Base-by-base conservation (phyloP, 2,329 filamentous ascomycete genomes). In the Alternaria arbusti region DNA sequence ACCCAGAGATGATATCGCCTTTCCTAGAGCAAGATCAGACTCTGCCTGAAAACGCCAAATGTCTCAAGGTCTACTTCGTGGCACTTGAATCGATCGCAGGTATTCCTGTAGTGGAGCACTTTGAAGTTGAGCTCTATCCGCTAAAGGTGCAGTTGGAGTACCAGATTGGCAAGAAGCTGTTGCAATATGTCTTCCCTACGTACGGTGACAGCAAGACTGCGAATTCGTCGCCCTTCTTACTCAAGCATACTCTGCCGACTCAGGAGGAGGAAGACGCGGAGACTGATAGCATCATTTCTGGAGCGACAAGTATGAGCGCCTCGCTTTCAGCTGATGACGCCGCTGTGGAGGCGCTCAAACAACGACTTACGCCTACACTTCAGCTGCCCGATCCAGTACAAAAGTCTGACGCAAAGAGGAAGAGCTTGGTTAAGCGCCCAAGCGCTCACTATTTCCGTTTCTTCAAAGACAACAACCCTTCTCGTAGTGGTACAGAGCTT, bases 61-160 rank as follows among this genome's bases (percentile, higher is more conserved):
- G 98, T 91, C 87, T 99, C 55, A 89, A 91, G 32, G 92, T 99
- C 12, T 96, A 97, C 77, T 99, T 96, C 93, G 90, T 97, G 77
- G 97, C 97, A 93, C 86, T 99, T 5, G 96, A 99, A 81, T 94
- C 96, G 8, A 97, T 99, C 78, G 96, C 95, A 40, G 96, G 96
- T 52, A 99, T 99, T 65, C 93, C 95, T 0, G 94, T 99, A 30
- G 93, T 99, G 85, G 95, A 98, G 71, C 92, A 96, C 73, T 99
- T 99, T 74, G 94, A 98, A 79, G 92, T 99, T 59, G 93, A 94
- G 59, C 83, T 99, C 20, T 94, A 96, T 78, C 96, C 96, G 0
- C 87, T 99, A 78, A 96, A 94, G 79, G 90, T 99, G 22, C 96
- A 99, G 78, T 85, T 99, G 36, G 96, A 99, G 80, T 91, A 90